Base-by-base conservation (phyloP, 331 rosid genomes). In the Quercus phellos region DNA sequence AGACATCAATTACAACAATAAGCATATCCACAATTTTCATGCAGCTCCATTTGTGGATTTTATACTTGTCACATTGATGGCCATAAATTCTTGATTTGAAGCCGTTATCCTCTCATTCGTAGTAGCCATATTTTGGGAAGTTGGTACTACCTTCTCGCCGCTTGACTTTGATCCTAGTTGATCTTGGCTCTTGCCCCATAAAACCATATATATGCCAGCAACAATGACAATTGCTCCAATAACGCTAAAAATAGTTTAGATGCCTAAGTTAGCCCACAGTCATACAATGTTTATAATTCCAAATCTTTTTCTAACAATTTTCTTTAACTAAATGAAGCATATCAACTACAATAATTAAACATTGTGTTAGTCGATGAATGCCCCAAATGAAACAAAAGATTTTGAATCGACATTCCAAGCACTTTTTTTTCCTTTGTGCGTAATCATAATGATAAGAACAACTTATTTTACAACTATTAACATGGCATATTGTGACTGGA, bases 171-270 rank as follows among this genome's bases (percentile, higher is more conserved):
- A 2, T 26, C 17, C 53, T 27, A 19, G n/a, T 2, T 18, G 51
- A 73, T 88, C 91, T 56, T 85, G 85, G 61, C 83, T 83, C 55
- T 88, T 81, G n/a, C 91, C 91, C 91, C 91, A 88, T 70, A 88
- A 22, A 64, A 85, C 85, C 79, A 85, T 56, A 68, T 88, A 88
- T 21, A 88, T 81, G 29, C 91, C 91, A 35, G 18, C 67, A 53
- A 85, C 79, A 13, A 85, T 85, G 50, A 79, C 71, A 16, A 74
- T 51, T n/a, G 91, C 89, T 73, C 91, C 71, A 32, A 66, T 8
- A 66, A 18, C 51, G 14, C 71, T 66, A 29, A 7, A 64, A 10
- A 27, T 60, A 60, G 38, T 60, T 60, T 18, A 60, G 68, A 19
- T 22, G 22, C 26, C 64, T 22, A 9, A 56, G 19, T 72, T 54